Evolutionary conservation across 805 yeast species (phyloP).

Genomic region (Yamadazyma scolyti): DNA sequence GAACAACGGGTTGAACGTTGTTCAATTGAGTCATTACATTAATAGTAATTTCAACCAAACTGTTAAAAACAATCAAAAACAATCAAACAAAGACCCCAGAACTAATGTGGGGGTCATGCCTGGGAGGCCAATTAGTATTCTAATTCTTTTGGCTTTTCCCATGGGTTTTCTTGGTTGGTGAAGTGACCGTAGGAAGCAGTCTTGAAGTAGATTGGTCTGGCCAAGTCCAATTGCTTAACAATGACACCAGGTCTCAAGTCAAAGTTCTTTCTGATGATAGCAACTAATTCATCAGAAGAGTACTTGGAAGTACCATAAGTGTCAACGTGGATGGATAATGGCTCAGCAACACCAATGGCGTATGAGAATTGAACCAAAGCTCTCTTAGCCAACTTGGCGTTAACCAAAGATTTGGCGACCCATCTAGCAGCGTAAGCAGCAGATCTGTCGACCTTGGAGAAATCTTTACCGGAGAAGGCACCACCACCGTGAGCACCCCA

Average conservation of each 20-base stretch:
- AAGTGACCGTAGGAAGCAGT: conserved; percentile 99
- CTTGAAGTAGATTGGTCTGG: conserved; percentile 98
- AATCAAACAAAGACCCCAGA: not conserved
- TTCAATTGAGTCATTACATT: conserved; percentile 40
- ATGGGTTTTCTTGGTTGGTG: conserved; percentile 97
- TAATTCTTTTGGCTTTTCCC: conserved; percentile 95
- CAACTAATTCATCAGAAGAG: conserved; percentile 86
- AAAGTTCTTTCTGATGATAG: conserved; percentile 87
- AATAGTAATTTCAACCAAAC: conserved; percentile 22
- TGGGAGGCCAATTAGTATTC: conserved; percentile 50
- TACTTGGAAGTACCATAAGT: conserved; percentile 96
- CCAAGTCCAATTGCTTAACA: conserved; percentile 93
- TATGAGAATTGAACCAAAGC: conserved; percentile 97
- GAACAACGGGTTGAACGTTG: conserved; percentile 48
- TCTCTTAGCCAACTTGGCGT: conserved; percentile 94
- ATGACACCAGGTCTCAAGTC: conserved; percentile 99
- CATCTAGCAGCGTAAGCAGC: conserved; percentile 99
- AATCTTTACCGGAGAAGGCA: conserved; percentile 99
- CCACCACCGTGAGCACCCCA: conserved; percentile 99
- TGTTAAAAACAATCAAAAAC: conserved; percentile 8
- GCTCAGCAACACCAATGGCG: conserved; percentile 99
- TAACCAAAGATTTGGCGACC: conserved; percentile 98
- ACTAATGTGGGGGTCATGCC: not conserved
- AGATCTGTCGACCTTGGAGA: conserved; percentile 99
- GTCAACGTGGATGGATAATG: conserved; percentile 95